Evolutionary conservation across 495 filamentous ascomycete species (phyloP), one percentile per base, ranked within the genome.

Genomic region (Xylaria scruposa): DNA sequence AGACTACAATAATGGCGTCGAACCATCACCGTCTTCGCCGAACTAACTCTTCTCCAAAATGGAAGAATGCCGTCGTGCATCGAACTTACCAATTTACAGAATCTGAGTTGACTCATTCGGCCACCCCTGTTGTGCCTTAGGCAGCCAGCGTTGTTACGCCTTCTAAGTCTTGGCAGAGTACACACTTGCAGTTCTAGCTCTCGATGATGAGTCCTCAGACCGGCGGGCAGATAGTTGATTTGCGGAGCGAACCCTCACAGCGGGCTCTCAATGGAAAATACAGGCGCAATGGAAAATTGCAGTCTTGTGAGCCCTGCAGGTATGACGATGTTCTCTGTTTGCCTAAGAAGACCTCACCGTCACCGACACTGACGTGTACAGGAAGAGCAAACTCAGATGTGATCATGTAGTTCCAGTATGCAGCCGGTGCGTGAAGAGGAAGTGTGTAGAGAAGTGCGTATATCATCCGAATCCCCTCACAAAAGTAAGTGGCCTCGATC

Each of bases 391-490:
- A 68, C 68, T 80, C 24, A 76, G 73, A 51, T 80, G 78, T 70
- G 78, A 80, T 67, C 78, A 80, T 74, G 75, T 77, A 53, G 71
- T 79, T n/a, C 78, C 78, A 31, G 65, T 68, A 38, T 80, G 78
- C 62, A 73, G 75, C 38, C 74, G 78, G 36, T 80, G 78, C 61
- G 69, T 80, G 21, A 76, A 67, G 67, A 73, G 77, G 56, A 73
- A 72, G 70, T 78, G 78, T 49, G 69, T 40, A 10, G 78, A 80
- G 21, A 75, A 75, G 44, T 80, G 78, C 64, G 59, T 79, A 42
- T 80, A 80, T 26, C 78, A 80, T 60, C 78, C 78, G 33, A 77
- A 76, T 47, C 78, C 78, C n/a, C 67, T 80, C 36, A 78, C 75
- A 31, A 75, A 75, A 64, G 78, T 80, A 49, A 74, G 74, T 74